Evolutionary conservation across 225 moss, liverwort and hornwort species (phyloP), one percentile per base, ranked within the genome.

Genomic region (Bryoerythrophyllum caledonicum): DNA sequence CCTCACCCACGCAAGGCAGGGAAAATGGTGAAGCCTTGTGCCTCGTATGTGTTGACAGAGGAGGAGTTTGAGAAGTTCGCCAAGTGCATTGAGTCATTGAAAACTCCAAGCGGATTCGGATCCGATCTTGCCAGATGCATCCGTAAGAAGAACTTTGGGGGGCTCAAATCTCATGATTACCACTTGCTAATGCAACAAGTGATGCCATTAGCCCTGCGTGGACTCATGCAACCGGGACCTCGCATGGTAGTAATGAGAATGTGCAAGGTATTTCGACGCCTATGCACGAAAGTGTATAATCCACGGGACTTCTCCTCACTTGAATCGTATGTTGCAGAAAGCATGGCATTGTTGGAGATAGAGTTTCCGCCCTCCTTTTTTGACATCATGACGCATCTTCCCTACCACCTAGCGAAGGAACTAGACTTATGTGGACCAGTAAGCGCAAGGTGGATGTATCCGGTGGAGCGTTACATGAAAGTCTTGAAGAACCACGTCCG

Each of bases 81-180:
- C 0, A 44, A 0, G 0, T 21, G 5, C 10, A 56, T 67, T 0
- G 30, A 60, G 44, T 17, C 43, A 1, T 19, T 75, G 6, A 65
- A 56, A 14, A 65, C 6, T 7, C 37, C 53, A 0, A 14, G 0
- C 2, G 17, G 41, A 0, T 27, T 43, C 26, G 64, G 21, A 0
- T 54, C 15, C 4, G 38, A 15, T 10, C 8, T 53, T 8, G 15
- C 10, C 1, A 76, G 38, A 17, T 23, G 21, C 17, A 20, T 76
- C 0, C 1, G 13, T 1, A 48, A n/a, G 30, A 68, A 68, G 7
- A 68, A 68, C 0, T 59, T 68, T 76, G 67, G 68, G 0, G 59
- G 25, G 0, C 16, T 77, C 2, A 77, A 71, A 16, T 69, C 52
- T 0, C 70, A 77, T 25, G 51, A 77, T 9, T 70, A 77, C 4